phyloP scores from a whole-genome alignment of 352 stramenopile species.

The Stramenopiles sp. region DNA sequence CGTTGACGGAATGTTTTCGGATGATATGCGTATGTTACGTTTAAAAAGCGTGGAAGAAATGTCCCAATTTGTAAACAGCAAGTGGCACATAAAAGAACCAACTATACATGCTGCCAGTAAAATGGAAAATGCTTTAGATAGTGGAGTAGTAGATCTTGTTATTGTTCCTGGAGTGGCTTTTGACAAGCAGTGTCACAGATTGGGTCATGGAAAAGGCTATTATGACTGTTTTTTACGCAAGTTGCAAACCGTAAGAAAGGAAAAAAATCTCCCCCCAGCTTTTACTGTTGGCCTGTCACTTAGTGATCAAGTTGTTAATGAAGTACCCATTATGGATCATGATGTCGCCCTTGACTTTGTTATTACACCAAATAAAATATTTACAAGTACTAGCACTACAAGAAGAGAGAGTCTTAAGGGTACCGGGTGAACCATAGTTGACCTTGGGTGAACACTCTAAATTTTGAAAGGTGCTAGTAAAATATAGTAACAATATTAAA shows the following conservation, averaged over 20 bases:
- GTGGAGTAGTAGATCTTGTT: conserved; percentile 6
- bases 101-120: too few species aligned
- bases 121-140: too few species aligned
- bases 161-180: conserved; percentile 2
- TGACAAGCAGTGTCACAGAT: background rate
- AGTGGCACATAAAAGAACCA: too few species aligned
- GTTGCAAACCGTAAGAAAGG: background rate
- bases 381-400: too few species aligned
- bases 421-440: too few species aligned
- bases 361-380: conserved; percentile 2
- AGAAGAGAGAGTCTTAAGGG: too few species aligned
- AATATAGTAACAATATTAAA: background rate
- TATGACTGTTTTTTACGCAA: conserved; percentile 8
- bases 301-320: background rate
- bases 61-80: too few species aligned
- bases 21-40: too few species aligned
- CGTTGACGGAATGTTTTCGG: too few species aligned
- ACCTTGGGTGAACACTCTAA: too few species aligned
- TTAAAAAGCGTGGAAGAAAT: too few species aligned
- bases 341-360: conserved; percentile 3
- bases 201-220: conserved; percentile 1
- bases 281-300: conserved; percentile 4
- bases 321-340: background rate
- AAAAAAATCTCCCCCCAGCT: conserved; percentile 1
- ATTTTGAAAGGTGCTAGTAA: too few species aligned